Percentiles rank a stretch among this genome's conserved stretches.
phyloP scores from a whole-genome alignment of 768 basidiomycete genomes.

The Leccinum incarnatum region DNA sequence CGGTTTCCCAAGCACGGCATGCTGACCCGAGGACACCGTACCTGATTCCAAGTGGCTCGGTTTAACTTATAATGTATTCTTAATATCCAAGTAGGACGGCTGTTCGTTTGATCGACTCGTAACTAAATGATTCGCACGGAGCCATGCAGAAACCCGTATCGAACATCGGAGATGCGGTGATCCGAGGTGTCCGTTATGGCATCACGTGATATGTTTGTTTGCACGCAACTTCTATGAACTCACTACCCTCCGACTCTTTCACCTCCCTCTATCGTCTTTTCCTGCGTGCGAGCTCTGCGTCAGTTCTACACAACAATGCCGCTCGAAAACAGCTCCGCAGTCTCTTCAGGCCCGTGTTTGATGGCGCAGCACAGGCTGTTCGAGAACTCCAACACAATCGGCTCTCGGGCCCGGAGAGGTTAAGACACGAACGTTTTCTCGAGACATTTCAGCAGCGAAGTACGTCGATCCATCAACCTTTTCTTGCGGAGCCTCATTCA shows the following conservation, averaged over 20 bases:
- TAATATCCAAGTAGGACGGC: not conserved
- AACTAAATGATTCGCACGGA: constrained; percentile 1
- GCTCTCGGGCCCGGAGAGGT: constrained; percentile 28
- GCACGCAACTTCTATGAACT: constrained; percentile 5
- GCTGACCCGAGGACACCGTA: not conserved
- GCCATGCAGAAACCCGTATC: not conserved
- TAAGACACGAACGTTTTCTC: constrained; percentile 42
- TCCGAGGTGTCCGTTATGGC: not conserved
- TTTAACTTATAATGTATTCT: constrained; percentile 7
- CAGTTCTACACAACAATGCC: constrained; percentile 51
- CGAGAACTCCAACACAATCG: constrained; percentile 37
- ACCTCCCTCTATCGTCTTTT: constrained; percentile 60
- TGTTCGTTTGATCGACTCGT: constrained; percentile 2
- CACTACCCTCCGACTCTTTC: constrained; percentile 34
- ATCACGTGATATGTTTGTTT: constrained; percentile 14
- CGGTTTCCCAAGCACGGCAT: constrained; percentile 5
- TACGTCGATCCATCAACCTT: constrained; percentile 25
- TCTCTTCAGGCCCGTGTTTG: constrained; percentile 56
- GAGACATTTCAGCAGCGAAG: constrained; percentile 55
- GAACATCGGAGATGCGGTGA: not conserved
- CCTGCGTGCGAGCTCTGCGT: constrained; percentile 52
- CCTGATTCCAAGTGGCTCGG: not conserved
- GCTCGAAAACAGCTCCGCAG: constrained; percentile 44
- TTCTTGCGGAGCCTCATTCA: constrained; percentile 10
- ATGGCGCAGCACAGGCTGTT: constrained; percentile 44